Percentiles rank a stretch among this genome's conserved stretches.
Evolutionary conservation across 2,329 filamentous ascomycete genomes (phyloP).

Genomic region (Aspergillus candidus): DNA sequence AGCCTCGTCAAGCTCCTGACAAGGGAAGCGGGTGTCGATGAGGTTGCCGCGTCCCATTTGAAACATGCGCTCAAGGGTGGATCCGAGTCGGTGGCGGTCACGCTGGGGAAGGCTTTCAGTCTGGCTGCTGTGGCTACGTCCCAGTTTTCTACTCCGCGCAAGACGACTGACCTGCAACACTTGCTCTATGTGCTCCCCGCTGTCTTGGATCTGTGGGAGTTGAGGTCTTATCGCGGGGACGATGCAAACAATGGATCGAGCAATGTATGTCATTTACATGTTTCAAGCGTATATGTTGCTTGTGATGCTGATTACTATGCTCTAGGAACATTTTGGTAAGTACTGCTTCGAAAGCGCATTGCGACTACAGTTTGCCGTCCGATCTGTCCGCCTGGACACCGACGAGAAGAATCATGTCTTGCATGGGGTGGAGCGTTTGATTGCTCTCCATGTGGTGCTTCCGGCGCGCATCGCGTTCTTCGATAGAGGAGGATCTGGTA

Average conservation of each 20-base stretch:
- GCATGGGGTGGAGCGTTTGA: constrained; percentile 31
- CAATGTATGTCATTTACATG: constrained; percentile 23
- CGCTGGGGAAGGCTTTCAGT: constrained; percentile 32
- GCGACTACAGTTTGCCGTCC: constrained; percentile 26
- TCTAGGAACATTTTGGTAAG: constrained; percentile 26
- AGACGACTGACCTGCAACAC: constrained; percentile 29
- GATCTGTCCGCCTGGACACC: constrained; percentile 23
- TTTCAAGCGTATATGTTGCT: background rate
- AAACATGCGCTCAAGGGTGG: constrained; percentile 34
- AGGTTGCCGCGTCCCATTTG: constrained; percentile 34
- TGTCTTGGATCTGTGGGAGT: constrained; percentile 33
- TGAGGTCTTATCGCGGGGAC: constrained; percentile 30
- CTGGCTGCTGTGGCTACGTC: constrained; percentile 26
- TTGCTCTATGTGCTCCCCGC: constrained; percentile 30
- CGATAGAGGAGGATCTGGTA: constrained; percentile 27
- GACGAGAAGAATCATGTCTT: constrained; percentile 28
- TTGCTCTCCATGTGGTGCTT: constrained; percentile 38
- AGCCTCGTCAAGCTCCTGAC: constrained; percentile 25
- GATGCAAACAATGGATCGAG: constrained; percentile 28
- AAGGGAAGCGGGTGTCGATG: constrained; percentile 21
- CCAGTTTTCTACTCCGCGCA: constrained; percentile 24
- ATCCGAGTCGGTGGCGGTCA: constrained; percentile 27
- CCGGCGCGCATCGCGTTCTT: constrained; percentile 36
- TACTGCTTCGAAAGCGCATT: constrained; percentile 32
- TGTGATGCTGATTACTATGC: constrained; percentile 7